A percentile compares a stretch with the other conserved stretches of the same genome.
Evolutionary conservation across 2,329 filamentous ascomycete genomes (phyloP).

Genomic region (Ophiocordyceps camponoti-floridani): DNA sequence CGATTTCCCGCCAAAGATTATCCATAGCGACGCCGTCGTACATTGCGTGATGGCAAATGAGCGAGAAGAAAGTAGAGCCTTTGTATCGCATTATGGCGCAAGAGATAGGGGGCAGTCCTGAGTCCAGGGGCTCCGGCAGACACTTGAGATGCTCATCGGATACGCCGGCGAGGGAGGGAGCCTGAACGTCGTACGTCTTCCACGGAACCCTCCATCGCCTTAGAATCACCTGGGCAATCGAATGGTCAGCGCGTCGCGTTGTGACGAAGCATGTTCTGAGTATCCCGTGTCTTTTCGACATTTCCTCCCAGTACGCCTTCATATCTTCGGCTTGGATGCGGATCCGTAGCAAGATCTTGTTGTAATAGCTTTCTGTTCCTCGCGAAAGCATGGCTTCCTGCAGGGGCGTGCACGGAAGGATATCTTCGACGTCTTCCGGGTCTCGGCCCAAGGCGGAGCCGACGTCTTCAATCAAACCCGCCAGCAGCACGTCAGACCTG

Average conservation of each 20-base stretch:
- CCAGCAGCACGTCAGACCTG: slow-evolving; percentile 14
- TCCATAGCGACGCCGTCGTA: slow-evolving; percentile 72
- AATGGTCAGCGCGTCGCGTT: slow-evolving; percentile 39
- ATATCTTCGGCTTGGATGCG: slow-evolving; percentile 30
- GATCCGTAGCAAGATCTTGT: slow-evolving; percentile 49
- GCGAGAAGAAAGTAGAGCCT: slow-evolving; percentile 21
- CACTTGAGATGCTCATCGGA: slow-evolving; percentile 20
- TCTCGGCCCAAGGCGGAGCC: slow-evolving; percentile 1
- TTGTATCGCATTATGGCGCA: slow-evolving; percentile 20
- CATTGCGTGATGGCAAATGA: slow-evolving; percentile 57
- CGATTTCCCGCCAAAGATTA: slow-evolving; percentile 51
- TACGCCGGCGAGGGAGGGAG: slow-evolving; percentile 15
- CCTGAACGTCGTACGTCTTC: slow-evolving; percentile 14
- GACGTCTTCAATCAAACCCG: slow-evolving; percentile 1
- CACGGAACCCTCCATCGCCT: slow-evolving; percentile 20
- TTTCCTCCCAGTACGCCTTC: slow-evolving; percentile 39
- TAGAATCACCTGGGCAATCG: slow-evolving; percentile 59
- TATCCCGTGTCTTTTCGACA: slow-evolving; percentile 53
- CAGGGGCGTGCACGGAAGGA: slow-evolving; percentile 70
- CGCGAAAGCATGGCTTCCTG: slow-evolving; percentile 71
- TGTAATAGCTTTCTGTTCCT: slow-evolving; percentile 44
- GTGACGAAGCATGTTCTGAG: slow-evolving; percentile 58
- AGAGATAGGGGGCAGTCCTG: slow-evolving; percentile 24
- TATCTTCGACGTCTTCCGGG: slow-evolving; percentile 23
- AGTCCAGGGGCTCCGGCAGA: slow-evolving; percentile 23